Conservation (phyloP, 768 basidiomycete genomes). For the Suillus subluteus region DNA sequence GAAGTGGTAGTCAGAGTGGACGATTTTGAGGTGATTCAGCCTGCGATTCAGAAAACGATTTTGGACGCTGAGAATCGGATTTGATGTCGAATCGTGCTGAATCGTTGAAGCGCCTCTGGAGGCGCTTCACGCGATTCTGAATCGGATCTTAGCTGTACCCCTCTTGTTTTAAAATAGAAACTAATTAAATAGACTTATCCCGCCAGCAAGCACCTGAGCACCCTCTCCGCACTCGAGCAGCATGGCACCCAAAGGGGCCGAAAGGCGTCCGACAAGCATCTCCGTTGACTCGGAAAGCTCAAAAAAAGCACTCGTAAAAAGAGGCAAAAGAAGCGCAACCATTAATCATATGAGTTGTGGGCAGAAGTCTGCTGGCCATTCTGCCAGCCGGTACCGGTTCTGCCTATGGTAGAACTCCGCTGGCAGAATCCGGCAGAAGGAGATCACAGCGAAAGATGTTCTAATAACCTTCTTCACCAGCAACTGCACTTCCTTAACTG, state of each 20-base stretch:
- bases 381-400: too few relatives aligned
- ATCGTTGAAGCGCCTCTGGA: neutral
- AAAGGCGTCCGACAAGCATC: neutral
- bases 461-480: too few relatives aligned
- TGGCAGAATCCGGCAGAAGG: too few relatives aligned
- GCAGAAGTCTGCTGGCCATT: too few relatives aligned
- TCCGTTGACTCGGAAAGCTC: neutral
- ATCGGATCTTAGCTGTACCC: neutral
- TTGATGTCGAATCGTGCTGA: neutral
- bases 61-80: neutral
- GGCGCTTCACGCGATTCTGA: neutral
- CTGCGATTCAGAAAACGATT: neutral
- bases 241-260: neutral
- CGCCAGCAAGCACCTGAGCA: neutral
- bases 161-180: neutral
- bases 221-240: neutral
- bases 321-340: too few relatives aligned
- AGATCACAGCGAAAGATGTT: too few relatives aligned
- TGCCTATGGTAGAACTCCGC: too few relatives aligned
- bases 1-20: too few relatives aligned
- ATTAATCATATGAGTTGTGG: too few relatives aligned
- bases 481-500: too few relatives aligned
- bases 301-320: neutral
- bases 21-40: too few relatives aligned
- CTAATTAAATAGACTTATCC: conserved; percentile 2